These are phyloP conservation scores for Leishmania arabica DNA, from an alignment of 208 protist genomes.

Conservation along the genomic window DNA sequence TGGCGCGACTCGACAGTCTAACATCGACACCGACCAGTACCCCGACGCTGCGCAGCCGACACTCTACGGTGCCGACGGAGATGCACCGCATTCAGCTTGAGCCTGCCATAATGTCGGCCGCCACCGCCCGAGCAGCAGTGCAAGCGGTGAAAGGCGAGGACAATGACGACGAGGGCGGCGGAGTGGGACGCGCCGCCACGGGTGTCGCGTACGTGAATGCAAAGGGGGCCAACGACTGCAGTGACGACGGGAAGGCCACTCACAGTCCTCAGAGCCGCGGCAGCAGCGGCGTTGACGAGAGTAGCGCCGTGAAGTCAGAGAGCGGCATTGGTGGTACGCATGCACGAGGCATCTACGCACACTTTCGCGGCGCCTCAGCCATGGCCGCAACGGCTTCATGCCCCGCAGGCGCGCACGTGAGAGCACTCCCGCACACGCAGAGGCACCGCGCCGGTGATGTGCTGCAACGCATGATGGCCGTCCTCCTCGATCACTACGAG, in stretches of 20 bases:
- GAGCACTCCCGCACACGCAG: slow-evolving; percentile 7
- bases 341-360: neutral
- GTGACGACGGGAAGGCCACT: neutral
- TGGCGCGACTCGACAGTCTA: slow-evolving; percentile 31
- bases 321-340: neutral
- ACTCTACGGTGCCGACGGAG: slow-evolving; percentile 25
- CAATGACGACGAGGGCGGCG: neutral
- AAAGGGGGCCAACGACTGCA: neutral
- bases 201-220: neutral
- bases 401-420: neutral
- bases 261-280: neutral
- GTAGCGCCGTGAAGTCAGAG: neutral
- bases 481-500: slow-evolving; percentile 30
- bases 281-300: neutral
- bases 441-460: slow-evolving; percentile 30
- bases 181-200: neutral
- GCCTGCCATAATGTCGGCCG: neutral
- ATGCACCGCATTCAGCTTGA: slow-evolving; percentile 39
- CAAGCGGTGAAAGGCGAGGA: neutral
- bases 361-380: neutral
- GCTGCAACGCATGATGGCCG: slow-evolving; percentile 32
- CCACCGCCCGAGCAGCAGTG: neutral
- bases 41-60: slow-evolving; percentile 29
- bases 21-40: slow-evolving; percentile 25
- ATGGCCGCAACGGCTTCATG: neutral